Evolutionary conservation across 2,329 filamentous ascomycete genomes (phyloP), one percentile per base, ranked within the genome.

Genomic region (Cladorrhinum sp.): DNA sequence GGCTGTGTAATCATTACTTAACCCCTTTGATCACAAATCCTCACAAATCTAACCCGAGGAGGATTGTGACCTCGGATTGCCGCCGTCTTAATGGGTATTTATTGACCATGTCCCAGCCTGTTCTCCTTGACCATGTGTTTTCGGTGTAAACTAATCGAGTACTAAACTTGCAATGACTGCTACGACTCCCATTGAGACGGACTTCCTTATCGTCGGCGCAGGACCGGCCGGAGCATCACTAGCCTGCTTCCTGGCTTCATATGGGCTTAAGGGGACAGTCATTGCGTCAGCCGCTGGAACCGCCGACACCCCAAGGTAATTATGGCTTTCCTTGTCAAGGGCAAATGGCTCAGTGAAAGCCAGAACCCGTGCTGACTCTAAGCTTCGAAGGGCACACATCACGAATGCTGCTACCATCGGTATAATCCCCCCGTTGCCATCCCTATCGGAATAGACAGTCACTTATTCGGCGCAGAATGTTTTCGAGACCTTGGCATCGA

Each of bases 371-470:
- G n/a, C n/a, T n/a, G n/a, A n/a, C n/a, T n/a, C n/a, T n/a, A n/a
- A n/a, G n/a, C n/a, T n/a, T n/a, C n/a, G n/a, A 1, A 73, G 83
- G 39, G 83, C 83, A 1, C 83, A 86, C 66, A 82, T 85, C 53
- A 84, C 80, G 49, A 86, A 85, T 68, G 80, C 79, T 68, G 82
- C 80, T 0, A 80, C 82, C 0, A 66, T 82, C 21, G 75, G 75
- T 76, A 66, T 50, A n/a, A n/a, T n/a, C n/a, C n/a, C n/a, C n/a
- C n/a, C n/a, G n/a, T n/a, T n/a, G n/a, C n/a, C n/a, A n/a, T n/a
- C n/a, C n/a, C n/a, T n/a, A n/a, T n/a, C n/a, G n/a, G n/a, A n/a
- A n/a, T n/a, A n/a, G n/a, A n/a, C 16, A 42, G 36, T 14, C 16
- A n/a, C 10, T 14, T n/a, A n/a, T 42, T 4, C 16, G 36, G 3